A percentile compares a stretch with the other conserved stretches of the same genome.
phyloP scores from a whole-genome alignment of 208 protist genomes.

The Entamoeba invadens region DNA sequence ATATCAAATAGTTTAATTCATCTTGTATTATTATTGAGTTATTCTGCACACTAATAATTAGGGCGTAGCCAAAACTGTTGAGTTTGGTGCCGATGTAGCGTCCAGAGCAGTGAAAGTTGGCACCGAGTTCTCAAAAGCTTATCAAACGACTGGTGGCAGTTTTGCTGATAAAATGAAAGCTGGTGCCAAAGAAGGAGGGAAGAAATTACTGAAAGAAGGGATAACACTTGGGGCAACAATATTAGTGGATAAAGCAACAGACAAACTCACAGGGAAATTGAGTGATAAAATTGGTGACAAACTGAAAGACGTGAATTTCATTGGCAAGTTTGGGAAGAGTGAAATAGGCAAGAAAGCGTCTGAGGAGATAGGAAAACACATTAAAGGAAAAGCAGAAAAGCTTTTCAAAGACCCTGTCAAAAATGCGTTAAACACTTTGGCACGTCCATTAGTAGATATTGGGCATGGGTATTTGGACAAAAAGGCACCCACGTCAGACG shows the following conservation, averaged over 20 bases:
- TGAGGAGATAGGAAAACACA: no score
- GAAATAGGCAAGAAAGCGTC: neutral
- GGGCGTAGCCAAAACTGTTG: neutral
- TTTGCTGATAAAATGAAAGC: neutral
- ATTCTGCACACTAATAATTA: no score
- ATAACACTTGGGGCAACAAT: neutral
- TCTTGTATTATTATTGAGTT: no score
- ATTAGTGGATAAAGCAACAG: neutral
- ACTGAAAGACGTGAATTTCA: no score
- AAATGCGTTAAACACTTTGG: no score
- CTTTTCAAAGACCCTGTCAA: no score
- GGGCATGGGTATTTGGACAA: no score
- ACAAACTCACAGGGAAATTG: neutral
- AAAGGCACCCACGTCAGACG: no score
- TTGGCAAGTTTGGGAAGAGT: no score
- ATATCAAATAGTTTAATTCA: no score
- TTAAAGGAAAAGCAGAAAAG: no score
- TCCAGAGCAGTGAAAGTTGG: neutral
- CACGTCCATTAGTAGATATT: no score
- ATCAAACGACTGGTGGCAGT: neutral
- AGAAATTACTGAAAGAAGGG: neutral
- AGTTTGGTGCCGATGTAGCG: neutral
- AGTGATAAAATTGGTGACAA: neutral
- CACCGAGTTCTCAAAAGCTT: neutral
- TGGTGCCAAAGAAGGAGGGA: neutral